These are phyloP conservation scores for Rhodotorula sp. DNA, from an alignment of 1,284 basidiomycete species.

Conservation along the genomic window DNA sequence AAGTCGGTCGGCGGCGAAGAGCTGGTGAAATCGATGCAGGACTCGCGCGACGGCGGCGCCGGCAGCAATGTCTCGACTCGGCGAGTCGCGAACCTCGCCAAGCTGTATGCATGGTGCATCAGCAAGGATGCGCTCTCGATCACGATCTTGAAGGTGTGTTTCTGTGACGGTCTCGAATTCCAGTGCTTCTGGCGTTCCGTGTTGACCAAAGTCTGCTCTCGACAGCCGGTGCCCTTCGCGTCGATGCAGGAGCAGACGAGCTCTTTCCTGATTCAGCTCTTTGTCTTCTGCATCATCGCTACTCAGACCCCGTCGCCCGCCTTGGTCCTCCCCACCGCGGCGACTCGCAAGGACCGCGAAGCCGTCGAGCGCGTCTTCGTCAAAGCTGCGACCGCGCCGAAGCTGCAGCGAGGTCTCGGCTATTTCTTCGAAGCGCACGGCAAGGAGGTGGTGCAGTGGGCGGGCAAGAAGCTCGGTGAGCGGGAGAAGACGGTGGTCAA, in stretches of 20 bases:
- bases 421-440: slow-evolving; percentile 61
- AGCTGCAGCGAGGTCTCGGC: slow-evolving; percentile 64
- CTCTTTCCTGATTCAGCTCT: slow-evolving; percentile 66
- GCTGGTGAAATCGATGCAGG: slow-evolving; percentile 64
- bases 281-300: slow-evolving; percentile 66
- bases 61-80: slow-evolving; percentile 61
- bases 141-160: slow-evolving; percentile 72
- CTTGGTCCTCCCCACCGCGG: slow-evolving; percentile 44
- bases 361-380: slow-evolving; percentile 70
- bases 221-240: slow-evolving; percentile 79
- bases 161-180: background rate
- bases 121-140: slow-evolving; percentile 70
- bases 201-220: background rate
- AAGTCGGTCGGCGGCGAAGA: slow-evolving; percentile 74
- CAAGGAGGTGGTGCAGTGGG: slow-evolving; percentile 49
- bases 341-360: slow-evolving; percentile 50
- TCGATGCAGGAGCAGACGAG: slow-evolving; percentile 62
- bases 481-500: slow-evolving; percentile 55
- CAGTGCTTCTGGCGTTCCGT: no score
- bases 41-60: slow-evolving; percentile 49
- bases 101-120: slow-evolving; percentile 79
- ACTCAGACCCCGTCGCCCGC: slow-evolving; percentile 69
- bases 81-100: slow-evolving; percentile 65
- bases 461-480: slow-evolving; percentile 51
- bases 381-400: slow-evolving; percentile 62